Evolutionary conservation across 2,329 filamentous ascomycete genomes (phyloP).

Genomic region (Hymenoscyphus occultus): DNA sequence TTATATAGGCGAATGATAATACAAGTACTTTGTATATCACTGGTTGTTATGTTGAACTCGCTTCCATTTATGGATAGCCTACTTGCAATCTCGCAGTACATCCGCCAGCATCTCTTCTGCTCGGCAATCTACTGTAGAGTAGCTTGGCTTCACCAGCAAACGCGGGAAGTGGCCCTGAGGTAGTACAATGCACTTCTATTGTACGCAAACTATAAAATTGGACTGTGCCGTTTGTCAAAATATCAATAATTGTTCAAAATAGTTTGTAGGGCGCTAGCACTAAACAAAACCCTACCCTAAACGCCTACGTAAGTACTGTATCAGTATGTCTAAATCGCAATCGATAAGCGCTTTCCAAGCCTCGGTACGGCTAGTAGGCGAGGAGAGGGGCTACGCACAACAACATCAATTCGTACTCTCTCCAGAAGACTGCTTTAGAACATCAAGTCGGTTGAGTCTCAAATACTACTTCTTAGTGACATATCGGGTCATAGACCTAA

Average conservation of each 20-base stretch:
- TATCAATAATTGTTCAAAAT: neutral
- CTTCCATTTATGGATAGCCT: neutral
- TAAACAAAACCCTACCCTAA: neutral
- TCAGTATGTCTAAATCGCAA: neutral
- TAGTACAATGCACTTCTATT: neutral
- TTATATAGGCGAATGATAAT: neutral
- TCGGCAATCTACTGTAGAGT: neutral
- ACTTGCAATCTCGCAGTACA: neutral
- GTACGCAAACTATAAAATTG: neutral
- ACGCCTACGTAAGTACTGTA: neutral
- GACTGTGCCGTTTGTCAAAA: too few relatives aligned
- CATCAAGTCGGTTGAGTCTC: neutral
- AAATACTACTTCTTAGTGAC: neutral
- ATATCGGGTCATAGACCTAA: neutral
- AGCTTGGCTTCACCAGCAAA: neutral
- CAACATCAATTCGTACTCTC: neutral
- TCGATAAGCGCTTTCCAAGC: constrained; percentile 1
- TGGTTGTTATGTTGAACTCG: neutral
- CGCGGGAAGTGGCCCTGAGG: neutral
- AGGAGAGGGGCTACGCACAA: neutral
- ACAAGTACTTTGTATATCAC: neutral
- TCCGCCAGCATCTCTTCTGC: too few relatives aligned
- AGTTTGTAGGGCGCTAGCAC: neutral
- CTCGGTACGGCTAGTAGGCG: neutral
- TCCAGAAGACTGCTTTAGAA: neutral